Conservation (phyloP, 2,329 filamentous ascomycete genomes). For the Calonectria montana region DNA sequence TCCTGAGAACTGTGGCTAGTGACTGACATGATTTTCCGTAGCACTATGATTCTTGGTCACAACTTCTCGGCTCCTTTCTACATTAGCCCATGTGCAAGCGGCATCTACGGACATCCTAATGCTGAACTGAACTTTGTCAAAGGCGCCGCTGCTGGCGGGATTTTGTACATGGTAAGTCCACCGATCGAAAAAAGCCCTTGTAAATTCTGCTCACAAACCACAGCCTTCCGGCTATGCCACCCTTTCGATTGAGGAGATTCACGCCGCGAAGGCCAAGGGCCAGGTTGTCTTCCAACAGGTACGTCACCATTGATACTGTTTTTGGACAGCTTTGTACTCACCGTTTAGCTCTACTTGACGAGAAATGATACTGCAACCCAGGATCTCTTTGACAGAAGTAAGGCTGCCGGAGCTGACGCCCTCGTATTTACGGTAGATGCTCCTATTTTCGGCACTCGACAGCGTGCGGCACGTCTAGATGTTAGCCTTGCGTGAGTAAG, state of each 20-base stretch:
- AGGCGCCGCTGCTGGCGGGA: conserved; percentile 56
- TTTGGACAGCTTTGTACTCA: neutral
- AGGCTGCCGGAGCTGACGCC: conserved; percentile 45
- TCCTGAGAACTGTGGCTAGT: too few species aligned
- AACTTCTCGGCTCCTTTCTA: conserved; percentile 63
- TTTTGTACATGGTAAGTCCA: conserved; percentile 56
- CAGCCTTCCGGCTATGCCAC: conserved; percentile 38
- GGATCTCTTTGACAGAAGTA: conserved; percentile 40
- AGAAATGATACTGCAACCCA: conserved; percentile 44
- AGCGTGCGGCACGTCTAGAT: conserved; percentile 50
- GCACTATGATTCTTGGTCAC: conserved; percentile 59
- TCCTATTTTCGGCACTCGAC: conserved; percentile 48
- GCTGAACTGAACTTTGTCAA: conserved; percentile 60
- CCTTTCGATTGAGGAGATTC: conserved; percentile 48
- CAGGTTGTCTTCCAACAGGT: conserved; percentile 51
- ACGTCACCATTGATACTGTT: neutral
- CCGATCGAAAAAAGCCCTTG: too few species aligned
- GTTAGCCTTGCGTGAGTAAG: conserved; percentile 46
- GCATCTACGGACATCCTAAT: conserved; percentile 53
- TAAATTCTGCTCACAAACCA: conserved; percentile 2
- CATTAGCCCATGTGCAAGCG: conserved; percentile 59
- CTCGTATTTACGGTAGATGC: conserved; percentile 51
- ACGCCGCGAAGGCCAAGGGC: conserved; percentile 44
- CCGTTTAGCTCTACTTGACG: conserved; percentile 24
- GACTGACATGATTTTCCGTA: neutral